phyloP scores from a whole-genome alignment of 2,329 filamentous ascomycete genomes.

The Herpomyces periplanetae region DNA sequence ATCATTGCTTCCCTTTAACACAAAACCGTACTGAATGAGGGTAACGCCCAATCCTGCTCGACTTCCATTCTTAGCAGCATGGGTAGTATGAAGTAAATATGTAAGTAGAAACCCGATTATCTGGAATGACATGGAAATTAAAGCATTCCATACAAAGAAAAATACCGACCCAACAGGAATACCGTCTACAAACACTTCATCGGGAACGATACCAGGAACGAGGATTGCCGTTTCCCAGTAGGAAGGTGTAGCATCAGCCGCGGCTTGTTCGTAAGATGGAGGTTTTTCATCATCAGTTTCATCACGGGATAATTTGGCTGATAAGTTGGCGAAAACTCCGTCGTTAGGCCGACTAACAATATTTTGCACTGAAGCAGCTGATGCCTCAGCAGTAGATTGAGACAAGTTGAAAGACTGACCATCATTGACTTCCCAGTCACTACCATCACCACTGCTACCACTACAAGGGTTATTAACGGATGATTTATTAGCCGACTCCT shows the following conservation, averaged over 20 bases:
- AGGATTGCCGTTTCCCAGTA: conserved; percentile 98
- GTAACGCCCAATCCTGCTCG: conserved; percentile 77
- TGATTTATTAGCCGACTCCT: too few species aligned
- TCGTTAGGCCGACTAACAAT: conserved; percentile 35
- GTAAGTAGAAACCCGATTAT: conserved; percentile 88
- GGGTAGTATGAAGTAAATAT: conserved; percentile 84
- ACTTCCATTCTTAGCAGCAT: conserved; percentile 89
- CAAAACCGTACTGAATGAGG: conserved; percentile 81
- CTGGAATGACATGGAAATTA: conserved; percentile 93
- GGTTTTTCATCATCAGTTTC: conserved; percentile 62
- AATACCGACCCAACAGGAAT: conserved; percentile 65
- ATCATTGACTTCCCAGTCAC: too few species aligned
- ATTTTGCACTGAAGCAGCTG: conserved; percentile 18
- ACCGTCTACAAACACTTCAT: conserved; percentile 88
- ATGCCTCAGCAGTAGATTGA: conserved; percentile 7
- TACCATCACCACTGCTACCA: too few species aligned
- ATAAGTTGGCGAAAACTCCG: conserved; percentile 81
- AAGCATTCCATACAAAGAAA: conserved; percentile 59
- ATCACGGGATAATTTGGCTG: conserved; percentile 46
- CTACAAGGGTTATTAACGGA: too few species aligned
- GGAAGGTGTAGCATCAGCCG: conserved; percentile 68
- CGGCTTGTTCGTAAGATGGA: conserved; percentile 94
- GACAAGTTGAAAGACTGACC: too few species aligned
- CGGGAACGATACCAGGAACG: conserved; percentile 43
- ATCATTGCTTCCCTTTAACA: conserved; percentile 25